A percentile compares a stretch with the other conserved stretches of the same genome.
Evolutionary conservation across 305 asterid genomes (phyloP).

Genomic region (Fraxinus xanthoxyloides): DNA sequence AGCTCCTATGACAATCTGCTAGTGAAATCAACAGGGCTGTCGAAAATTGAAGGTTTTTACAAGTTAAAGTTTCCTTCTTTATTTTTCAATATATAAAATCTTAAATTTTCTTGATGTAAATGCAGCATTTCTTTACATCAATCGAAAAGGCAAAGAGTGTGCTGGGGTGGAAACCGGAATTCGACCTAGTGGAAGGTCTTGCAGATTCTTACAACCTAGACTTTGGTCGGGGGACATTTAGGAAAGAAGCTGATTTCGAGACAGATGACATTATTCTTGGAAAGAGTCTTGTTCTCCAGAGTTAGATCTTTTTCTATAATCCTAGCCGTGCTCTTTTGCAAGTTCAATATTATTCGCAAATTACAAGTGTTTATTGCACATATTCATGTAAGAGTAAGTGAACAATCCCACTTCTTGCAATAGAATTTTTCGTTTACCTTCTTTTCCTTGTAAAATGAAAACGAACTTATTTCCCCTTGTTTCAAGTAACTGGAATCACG

Average conservation of each 20-base stretch:
- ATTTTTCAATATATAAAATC: not conserved
- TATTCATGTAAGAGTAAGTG: no score
- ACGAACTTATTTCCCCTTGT: no score
- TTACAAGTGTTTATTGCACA: not conserved
- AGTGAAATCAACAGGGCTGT: no score
- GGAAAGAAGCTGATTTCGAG: constrained; percentile 91
- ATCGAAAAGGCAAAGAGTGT: constrained; percentile 83
- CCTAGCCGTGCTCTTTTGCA: not conserved
- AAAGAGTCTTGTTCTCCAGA: constrained; percentile 68
- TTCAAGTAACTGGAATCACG: no score
- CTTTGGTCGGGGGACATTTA: constrained; percentile 87
- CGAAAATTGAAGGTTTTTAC: no score
- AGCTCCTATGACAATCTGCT: no score
- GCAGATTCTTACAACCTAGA: constrained; percentile 90
- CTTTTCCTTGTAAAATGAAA: no score
- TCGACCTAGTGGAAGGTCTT: constrained; percentile 73
- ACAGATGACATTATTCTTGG: constrained; percentile 95
- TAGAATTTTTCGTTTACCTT: no score
- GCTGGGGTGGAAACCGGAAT: constrained; percentile 79
- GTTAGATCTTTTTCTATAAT: constrained; percentile 23
- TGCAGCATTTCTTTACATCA: constrained; percentile 97
- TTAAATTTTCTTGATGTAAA: constrained; percentile 14
- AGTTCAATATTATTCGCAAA: not conserved
- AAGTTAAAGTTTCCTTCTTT: not conserved
- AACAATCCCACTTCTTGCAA: no score